Percentiles rank a stretch among this genome's conserved stretches.
phyloP scores from a whole-genome alignment of 2,329 filamentous ascomycete genomes.

The Nemania sp. region DNA sequence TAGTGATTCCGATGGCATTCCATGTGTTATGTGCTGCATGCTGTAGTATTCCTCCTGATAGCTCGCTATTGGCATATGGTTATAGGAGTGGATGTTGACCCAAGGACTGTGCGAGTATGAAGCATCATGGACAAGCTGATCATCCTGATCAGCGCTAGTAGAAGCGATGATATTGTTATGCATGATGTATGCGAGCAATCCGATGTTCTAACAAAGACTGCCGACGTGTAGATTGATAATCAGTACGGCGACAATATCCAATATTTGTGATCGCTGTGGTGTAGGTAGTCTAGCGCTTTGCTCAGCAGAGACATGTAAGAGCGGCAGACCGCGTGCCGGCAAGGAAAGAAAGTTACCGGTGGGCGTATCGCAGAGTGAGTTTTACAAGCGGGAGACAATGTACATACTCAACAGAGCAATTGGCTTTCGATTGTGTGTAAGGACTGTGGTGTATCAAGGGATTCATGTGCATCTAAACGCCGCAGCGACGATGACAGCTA shows the following conservation, averaged over 20 bases:
- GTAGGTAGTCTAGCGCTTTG: constrained; percentile 32
- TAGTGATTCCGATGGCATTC: constrained; percentile 55
- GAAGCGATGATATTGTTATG: constrained; percentile 52
- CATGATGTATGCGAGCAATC: constrained; percentile 41
- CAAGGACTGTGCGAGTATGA: constrained; percentile 53
- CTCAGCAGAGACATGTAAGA: constrained; percentile 29
- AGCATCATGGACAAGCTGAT: constrained; percentile 49
- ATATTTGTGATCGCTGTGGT: constrained; percentile 28
- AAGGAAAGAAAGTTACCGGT: constrained; percentile 41
- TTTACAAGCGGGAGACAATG: constrained; percentile 50
- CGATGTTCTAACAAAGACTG: constrained; percentile 28
- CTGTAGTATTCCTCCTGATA: constrained; percentile 68
- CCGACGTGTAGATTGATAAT: constrained; percentile 30
- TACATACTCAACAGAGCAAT: constrained; percentile 53
- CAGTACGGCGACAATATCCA: constrained; percentile 21
- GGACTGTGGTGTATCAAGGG: constrained; percentile 42
- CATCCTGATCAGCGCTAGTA: constrained; percentile 51
- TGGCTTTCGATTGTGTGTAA: constrained; percentile 43
- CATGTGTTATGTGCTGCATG: constrained; percentile 49
- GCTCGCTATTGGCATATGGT: constrained; percentile 70
- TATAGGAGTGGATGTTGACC: constrained; percentile 64
- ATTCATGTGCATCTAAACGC: constrained; percentile 41
- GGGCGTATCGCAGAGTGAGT: constrained; percentile 42
- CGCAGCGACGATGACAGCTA: constrained; percentile 42
- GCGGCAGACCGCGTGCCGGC: constrained; percentile 31